Conservation (phyloP, 2,329 filamentous ascomycete genomes). For the Periconia digitata region DNA sequence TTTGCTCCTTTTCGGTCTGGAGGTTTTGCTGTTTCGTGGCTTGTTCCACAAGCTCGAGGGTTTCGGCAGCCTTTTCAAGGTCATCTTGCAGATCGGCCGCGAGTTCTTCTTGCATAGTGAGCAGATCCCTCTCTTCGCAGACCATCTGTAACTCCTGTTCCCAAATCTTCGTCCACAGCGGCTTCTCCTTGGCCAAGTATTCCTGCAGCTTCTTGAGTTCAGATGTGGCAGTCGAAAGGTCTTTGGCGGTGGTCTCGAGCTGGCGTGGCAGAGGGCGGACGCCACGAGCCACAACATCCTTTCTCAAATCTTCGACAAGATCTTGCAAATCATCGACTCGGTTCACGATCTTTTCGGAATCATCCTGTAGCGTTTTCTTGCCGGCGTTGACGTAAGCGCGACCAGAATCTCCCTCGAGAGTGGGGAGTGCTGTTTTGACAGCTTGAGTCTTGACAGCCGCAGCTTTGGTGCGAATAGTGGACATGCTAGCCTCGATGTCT, state of each 20-base stretch:
- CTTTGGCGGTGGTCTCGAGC: slow-evolving; percentile 84
- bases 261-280: slow-evolving; percentile 89
- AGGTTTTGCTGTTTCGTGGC: slow-evolving; percentile 94
- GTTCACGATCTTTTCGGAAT: slow-evolving; percentile 87
- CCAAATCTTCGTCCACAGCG: slow-evolving; percentile 99
- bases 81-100: slow-evolving; percentile 91
- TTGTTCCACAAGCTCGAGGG: slow-evolving; percentile 92
- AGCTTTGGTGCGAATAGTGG: slow-evolving; percentile 77
- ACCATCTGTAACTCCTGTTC: slow-evolving; percentile 96
- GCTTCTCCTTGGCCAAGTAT: slow-evolving; percentile 87
- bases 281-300: slow-evolving; percentile 91
- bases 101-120: slow-evolving; percentile 95
- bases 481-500: slow-evolving; percentile 87
- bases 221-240: slow-evolving; percentile 77
- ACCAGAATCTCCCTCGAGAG: slow-evolving; percentile 75
- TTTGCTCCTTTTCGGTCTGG: slow-evolving; percentile 65
- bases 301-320: slow-evolving; percentile 91
- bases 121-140: slow-evolving; percentile 90
- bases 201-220: slow-evolving; percentile 95
- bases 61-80: slow-evolving; percentile 89
- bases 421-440: slow-evolving; percentile 68
- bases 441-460: slow-evolving; percentile 76
- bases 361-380: slow-evolving; percentile 81
- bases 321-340: slow-evolving; percentile 98
- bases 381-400: slow-evolving; percentile 82